Base-by-base conservation (phyloP, 2,329 filamentous ascomycete species). In the Apiospora marii region DNA sequence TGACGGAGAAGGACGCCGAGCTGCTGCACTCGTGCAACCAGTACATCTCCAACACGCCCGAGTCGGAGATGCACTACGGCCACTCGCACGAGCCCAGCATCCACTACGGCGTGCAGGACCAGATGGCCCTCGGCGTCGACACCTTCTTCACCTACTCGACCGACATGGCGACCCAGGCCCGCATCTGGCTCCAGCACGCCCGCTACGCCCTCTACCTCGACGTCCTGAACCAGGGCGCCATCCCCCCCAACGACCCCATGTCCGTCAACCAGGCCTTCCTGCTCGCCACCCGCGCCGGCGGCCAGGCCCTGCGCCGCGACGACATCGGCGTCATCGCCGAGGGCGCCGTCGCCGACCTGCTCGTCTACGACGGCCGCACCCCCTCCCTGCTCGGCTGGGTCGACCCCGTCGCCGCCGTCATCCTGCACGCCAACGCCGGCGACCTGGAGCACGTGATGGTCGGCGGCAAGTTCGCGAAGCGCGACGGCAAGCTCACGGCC, bases 21-120 rank as follows among this genome's bases (percentile, higher is more conserved):
- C 80, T 88, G 0, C 83, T 90, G 0, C 85, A 86, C 14, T 73
- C 79, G 0, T 83, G 83, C 2, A 86, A 90, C 78, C 85, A 89
- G 69, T 86, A 87, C 79, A 79, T 91, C 58, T 88, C 87, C 70
- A 88, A 88, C 72, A 90, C 89, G 0, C 87, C 88, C 1, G 89
- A 91, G 76, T 88, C 87, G 0, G 89, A 91, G 75, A 86, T 89
- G 83, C 87, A 89, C 77, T 90, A 86, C 78, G 88, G 89, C n/a
- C 87, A 89, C 75, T 82, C 80, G 0, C 86, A 90, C 72, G 82
- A 83, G 1, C 76, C 79, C 49, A 82, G 80, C 24, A 37, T 64
- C 58, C 58, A 30, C 19, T 82, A 86, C 70, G 77, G 82, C 12
- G 80, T 86, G 41, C 83, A 83, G 41, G 88, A 90, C 75, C 87